phyloP scores from a whole-genome alignment of 768 basidiomycete species.

The Lyophyllum decastes region DNA sequence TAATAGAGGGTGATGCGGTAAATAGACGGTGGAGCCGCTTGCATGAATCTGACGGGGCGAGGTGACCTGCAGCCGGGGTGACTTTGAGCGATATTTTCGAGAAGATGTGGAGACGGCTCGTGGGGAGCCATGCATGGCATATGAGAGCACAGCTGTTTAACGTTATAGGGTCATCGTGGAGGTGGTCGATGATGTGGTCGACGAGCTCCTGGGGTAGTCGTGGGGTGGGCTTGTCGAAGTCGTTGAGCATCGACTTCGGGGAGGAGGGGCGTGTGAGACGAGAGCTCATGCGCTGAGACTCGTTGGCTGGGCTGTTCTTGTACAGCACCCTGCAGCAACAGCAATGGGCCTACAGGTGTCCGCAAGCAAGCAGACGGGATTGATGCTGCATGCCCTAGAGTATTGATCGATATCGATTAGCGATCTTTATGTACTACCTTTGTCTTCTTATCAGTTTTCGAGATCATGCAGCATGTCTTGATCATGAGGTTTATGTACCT shows the following conservation, averaged over 20 bases:
- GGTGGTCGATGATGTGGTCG: constrained; percentile 48
- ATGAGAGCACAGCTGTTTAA: constrained; percentile 38
- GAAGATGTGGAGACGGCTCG: constrained; percentile 42
- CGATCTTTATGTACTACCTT: constrained; percentile 17
- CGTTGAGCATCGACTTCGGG: constrained; percentile 12
- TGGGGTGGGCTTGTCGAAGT: constrained; percentile 12
- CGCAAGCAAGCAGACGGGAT: constrained; percentile 13
- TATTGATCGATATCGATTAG: constrained; percentile 20
- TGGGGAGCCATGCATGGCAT: constrained; percentile 38
- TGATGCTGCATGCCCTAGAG: constrained; percentile 19
- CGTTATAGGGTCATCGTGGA: constrained; percentile 33
- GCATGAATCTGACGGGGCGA: constrained; percentile 30
- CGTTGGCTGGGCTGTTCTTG: constrained; percentile 8
- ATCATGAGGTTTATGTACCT: constrained; percentile 13
- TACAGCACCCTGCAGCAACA: constrained; percentile 10
- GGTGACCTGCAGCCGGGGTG: constrained; percentile 16
- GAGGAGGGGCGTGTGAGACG: constrained; percentile 1
- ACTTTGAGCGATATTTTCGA: constrained; percentile 36
- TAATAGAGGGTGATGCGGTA: constrained; percentile 31
- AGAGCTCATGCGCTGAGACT: constrained; percentile 13
- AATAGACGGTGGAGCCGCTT: constrained; percentile 36
- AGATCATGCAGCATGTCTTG: constrained; percentile 17
- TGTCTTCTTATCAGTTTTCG: constrained; percentile 16
- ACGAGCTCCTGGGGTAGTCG: constrained; percentile 46
- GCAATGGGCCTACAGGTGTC: constrained; percentile 8